Base-by-base conservation (phyloP, 371 early-diverging fungal species). In the Chytridium lagenaria region DNA sequence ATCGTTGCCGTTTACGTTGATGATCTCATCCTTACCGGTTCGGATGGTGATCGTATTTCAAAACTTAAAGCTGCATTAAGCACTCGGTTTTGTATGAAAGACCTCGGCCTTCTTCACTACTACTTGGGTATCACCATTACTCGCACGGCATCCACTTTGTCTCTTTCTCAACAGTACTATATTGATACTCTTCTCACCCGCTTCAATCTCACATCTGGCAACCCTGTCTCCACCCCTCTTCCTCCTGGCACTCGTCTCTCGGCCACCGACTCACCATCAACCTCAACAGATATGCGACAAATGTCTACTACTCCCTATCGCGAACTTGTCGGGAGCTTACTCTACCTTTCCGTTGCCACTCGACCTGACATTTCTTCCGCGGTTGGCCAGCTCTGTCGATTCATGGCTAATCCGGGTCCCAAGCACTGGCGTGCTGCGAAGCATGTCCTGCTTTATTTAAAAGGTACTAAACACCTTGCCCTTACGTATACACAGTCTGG, bases 281-380 rank as follows among this genome's bases (percentile, higher is more conserved):
- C 57, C 57, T 7, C 7, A 19, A 5, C 22, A 16, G 57, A 19
- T 30, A 55, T 26, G 30, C 26, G 26, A 23, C 31, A 15, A 3
- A 37, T 63, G 38, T 31, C 26, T 31, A 10, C 63, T 12, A 34
- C 22, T 34, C 63, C 10, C 28, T 81, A 78, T 38, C 72, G 74
- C 38, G 50, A 67, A 70, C 50, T 71, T 0, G 31, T 81, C 28
- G 78, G 81, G 1, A 69, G 75, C 50, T 67, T 81, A 15, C 73
- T 72, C 61, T 79, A 77, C 44, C 72, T 70, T 33, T 69, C 75
- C 33, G 38, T 69, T 0, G 67, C 70, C 57, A 78, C 77, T 10
- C 30, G 79, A 28, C 79, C 77, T 0, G 77, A 81, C 44, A 26
- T 81, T 12, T 71, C 81, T 12, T 30, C 69, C 0, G 65, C 77